These are phyloP conservation scores for Globisporangium acanthophoron DNA, from an alignment of 352 stramenopile genomes.

Conservation along the genomic window DNA sequence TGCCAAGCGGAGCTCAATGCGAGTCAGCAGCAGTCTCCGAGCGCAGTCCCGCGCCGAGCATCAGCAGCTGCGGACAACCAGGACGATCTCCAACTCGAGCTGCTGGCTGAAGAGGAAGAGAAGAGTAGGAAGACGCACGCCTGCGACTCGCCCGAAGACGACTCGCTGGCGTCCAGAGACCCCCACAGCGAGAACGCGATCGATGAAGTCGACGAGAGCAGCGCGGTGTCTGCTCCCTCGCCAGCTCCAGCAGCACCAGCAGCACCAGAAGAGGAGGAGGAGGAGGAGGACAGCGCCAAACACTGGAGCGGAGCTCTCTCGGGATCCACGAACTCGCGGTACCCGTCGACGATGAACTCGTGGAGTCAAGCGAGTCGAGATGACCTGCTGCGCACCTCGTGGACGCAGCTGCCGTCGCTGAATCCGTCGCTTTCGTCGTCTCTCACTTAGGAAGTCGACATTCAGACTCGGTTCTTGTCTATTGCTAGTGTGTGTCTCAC, in stretches of 20 bases:
- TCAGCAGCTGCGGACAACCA: neutral
- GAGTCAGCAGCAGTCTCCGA: neutral
- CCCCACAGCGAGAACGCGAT: neutral
- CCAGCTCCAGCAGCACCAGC: neutral
- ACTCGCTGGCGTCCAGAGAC: neutral
- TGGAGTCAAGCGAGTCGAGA: constrained; percentile 6
- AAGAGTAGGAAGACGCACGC: neutral
- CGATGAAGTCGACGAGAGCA: neutral
- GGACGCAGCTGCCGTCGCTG: constrained; percentile 8
- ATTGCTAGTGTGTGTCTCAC: neutral
- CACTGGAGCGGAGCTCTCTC: neutral
- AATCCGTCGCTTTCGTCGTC: neutral
- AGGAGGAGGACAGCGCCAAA: neutral
- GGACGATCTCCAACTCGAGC: neutral
- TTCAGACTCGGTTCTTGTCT: neutral
- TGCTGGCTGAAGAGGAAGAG: neutral
- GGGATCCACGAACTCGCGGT: constrained; percentile 1
- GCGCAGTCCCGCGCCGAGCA: too few relatives aligned
- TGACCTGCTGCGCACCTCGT: constrained; percentile 11
- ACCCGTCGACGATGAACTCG: constrained; percentile 14
- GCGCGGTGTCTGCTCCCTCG: too few relatives aligned
- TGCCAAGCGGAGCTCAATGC: too few relatives aligned
- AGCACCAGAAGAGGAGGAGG: neutral
- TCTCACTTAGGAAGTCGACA: too few relatives aligned
- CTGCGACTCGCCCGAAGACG: neutral